Percentiles rank a stretch among this genome's conserved stretches.
phyloP scores from a whole-genome alignment of 768 basidiomycete species.

The Antrodiella citrinella region DNA sequence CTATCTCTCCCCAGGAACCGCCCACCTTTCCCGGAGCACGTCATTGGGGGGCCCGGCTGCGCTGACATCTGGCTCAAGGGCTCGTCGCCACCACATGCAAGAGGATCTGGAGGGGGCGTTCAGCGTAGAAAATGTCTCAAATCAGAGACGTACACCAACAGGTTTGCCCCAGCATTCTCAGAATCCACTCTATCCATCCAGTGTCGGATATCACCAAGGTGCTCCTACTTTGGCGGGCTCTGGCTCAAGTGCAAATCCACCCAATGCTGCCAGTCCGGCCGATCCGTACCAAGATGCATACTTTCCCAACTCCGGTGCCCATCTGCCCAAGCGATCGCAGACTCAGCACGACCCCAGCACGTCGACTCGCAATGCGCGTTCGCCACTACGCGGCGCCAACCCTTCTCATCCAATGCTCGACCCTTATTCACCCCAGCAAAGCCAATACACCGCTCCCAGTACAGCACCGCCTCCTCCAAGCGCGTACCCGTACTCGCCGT shows the following conservation, averaged over 20 bases:
- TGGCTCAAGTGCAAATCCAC: slow-evolving; percentile 15
- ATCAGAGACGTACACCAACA: slow-evolving; percentile 30
- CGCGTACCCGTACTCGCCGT: slow-evolving; percentile 36
- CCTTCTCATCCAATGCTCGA: slow-evolving; percentile 49
- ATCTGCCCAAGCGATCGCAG: slow-evolving; percentile 48
- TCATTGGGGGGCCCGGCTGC: slow-evolving; percentile 48
- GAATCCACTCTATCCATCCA: slow-evolving; percentile 50
- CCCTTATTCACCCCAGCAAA: slow-evolving; percentile 61
- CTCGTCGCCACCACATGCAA: slow-evolving; percentile 58
- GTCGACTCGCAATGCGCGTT: slow-evolving; percentile 43
- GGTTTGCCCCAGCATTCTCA: slow-evolving; percentile 16
- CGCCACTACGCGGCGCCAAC: slow-evolving; percentile 53
- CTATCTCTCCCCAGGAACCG: slow-evolving; percentile 44
- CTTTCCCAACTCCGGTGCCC: slow-evolving; percentile 36
- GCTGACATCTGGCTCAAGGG: slow-evolving; percentile 35
- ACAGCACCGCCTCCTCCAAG: slow-evolving; percentile 29
- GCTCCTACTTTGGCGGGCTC: slow-evolving; percentile 25
- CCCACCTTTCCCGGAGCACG: slow-evolving; percentile 56
- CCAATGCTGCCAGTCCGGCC: slow-evolving; percentile 28
- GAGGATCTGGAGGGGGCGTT: slow-evolving; percentile 59
- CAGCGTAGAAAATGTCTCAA: slow-evolving; percentile 26
- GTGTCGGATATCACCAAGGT: slow-evolving; percentile 50
- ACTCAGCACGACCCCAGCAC: slow-evolving; percentile 44
- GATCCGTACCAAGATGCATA: slow-evolving; percentile 57
- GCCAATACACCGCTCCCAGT: slow-evolving; percentile 49